Evolutionary conservation across 768 basidiomycete genomes (phyloP), one percentile per base, ranked within the genome.

Genomic region (Kockovaella imperatae): DNA sequence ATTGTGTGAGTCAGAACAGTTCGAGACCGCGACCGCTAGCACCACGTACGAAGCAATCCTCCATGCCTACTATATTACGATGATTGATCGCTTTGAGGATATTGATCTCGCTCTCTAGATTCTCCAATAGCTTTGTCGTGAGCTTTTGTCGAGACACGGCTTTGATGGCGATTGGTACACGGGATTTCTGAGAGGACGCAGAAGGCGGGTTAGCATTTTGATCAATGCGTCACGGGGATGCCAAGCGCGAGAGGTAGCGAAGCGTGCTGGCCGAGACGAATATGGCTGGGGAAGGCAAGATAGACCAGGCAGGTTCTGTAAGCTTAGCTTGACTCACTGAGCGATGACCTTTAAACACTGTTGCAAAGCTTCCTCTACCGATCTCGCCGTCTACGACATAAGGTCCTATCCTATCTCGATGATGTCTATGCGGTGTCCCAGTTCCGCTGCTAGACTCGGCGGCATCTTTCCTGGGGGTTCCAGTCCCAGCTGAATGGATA

Each of bases 41-140:
- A 25, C 6, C 5, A 72, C 78, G 54, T 69, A 95, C 90, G 53
- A 96, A 82, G 56, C 96, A 91, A 68, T 96, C 89, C 45, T 90
- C 81, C 23, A 99, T 76, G 57, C 82, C 82, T 6, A 95, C 96
- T 44, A 99, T 86, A 73, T 97, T 89, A 35, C 86, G 77, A 71
- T 99, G 90, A 4, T 83, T 86, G 42, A 96, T 79, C 1, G 83
- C 82, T 75, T 96, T 97, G 61, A 97, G 80, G 54, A 99, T 96
- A 54, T 88, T 83, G 50, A 97, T 96, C 77, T 99, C 95, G 60
- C 86, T 86, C 69, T 95, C 89, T n/a, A 97, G 80, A 67, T 96
- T 97, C 74, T 97, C 91, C 49, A 96, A 82, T 15, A 96, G 79
- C 73, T 96, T 99, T 13, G 86, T 76, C 29, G 83, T 89, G 30